Conservation (phyloP, 805 yeast genomes). For the Lipomyces sp. region DNA sequence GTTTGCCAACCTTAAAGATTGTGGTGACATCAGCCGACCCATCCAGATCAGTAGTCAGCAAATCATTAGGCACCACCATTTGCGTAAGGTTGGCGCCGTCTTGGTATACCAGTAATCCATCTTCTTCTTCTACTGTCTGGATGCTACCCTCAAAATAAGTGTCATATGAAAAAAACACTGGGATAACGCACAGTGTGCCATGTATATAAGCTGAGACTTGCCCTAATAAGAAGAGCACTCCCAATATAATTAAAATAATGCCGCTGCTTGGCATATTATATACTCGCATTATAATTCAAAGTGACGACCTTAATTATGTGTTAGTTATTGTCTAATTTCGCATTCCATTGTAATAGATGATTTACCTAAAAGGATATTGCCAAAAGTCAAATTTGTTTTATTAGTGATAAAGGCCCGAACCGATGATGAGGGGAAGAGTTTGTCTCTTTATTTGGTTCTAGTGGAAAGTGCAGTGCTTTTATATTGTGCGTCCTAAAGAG, state of each 20-base stretch:
- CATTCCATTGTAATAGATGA: too few relatives aligned
- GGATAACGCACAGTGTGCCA: background rate
- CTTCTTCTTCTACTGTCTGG: background rate
- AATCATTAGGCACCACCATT: background rate
- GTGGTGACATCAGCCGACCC: background rate
- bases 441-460: too few relatives aligned
- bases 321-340: too few relatives aligned
- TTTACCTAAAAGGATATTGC: too few relatives aligned
- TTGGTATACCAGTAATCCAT: background rate
- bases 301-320: too few relatives aligned
- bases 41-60: background rate
- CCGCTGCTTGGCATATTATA: background rate
- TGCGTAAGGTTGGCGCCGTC: background rate
- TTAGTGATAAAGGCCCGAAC: too few relatives aligned
- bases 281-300: background rate
- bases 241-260: background rate
- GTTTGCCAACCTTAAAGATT: background rate
- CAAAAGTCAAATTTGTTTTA: too few relatives aligned
- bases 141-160: background rate
- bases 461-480: too few relatives aligned
- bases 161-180: background rate
- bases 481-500: too few relatives aligned
- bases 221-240: background rate
- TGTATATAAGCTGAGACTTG: background rate
- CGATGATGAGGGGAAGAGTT: too few relatives aligned